These are phyloP conservation scores for Hericium erinaceus DNA, from an alignment of 768 basidiomycete genomes.

Conservation along the genomic window DNA sequence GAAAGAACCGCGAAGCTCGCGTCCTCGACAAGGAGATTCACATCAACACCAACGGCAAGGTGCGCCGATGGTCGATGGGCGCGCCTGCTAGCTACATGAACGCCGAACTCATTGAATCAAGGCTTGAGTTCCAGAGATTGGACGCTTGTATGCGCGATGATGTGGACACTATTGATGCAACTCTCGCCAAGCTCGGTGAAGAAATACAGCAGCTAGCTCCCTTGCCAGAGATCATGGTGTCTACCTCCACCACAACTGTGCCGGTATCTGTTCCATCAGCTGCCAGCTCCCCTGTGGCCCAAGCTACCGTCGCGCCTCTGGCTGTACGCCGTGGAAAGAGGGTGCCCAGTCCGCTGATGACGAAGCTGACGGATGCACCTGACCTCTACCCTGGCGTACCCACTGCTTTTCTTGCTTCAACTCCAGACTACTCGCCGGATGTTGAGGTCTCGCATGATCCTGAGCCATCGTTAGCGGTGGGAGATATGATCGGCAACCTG, in stretches of 20 bases:
- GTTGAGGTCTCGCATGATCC: slow-evolving; percentile 14
- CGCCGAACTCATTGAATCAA: slow-evolving; percentile 7
- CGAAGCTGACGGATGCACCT: slow-evolving; percentile 12
- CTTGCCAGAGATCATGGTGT: slow-evolving; percentile 26
- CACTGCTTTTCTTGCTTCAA: slow-evolving; percentile 32
- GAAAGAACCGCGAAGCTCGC: neutral
- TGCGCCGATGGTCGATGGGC: slow-evolving; percentile 13
- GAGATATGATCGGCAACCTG: slow-evolving; percentile 28
- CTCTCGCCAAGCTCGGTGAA: neutral
- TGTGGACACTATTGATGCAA: neutral
- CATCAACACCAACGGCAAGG: slow-evolving; percentile 1
- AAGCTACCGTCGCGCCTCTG: slow-evolving; percentile 17
- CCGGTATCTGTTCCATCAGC: slow-evolving; percentile 19
- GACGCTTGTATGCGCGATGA: neutral
- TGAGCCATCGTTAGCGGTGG: slow-evolving; percentile 21
- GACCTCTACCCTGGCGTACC: slow-evolving; percentile 32
- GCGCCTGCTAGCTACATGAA: slow-evolving; percentile 11
- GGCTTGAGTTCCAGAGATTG: slow-evolving; percentile 7
- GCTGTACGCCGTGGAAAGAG: slow-evolving; percentile 32
- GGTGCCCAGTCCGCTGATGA: slow-evolving; percentile 21
- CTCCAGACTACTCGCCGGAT: slow-evolving; percentile 22
- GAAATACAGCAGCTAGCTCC: neutral
- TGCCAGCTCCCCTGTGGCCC: slow-evolving; percentile 13
- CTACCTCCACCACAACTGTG: slow-evolving; percentile 22
- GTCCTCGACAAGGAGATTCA: neutral